A percentile compares a stretch with the other conserved stretches of the same genome.
Evolutionary conservation across 352 stramenopile genomes (phyloP).

Genomic region (Discostella stelligera): DNA sequence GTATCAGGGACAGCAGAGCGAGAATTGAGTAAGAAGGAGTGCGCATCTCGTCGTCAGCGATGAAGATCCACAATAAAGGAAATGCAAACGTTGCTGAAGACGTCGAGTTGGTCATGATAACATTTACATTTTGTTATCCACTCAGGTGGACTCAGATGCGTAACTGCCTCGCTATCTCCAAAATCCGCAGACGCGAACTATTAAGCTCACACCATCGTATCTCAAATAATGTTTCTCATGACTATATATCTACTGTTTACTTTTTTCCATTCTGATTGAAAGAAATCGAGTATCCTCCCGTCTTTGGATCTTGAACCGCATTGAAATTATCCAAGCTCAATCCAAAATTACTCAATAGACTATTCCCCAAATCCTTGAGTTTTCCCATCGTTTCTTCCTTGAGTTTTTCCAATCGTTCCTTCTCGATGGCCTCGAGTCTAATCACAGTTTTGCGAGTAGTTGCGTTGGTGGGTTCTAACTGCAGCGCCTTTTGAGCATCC

Average conservation of each 20-base stretch:
- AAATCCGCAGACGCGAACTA: neutral
- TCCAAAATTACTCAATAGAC: slow-evolving; percentile 97
- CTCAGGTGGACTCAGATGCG: neutral
- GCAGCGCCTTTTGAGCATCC: slow-evolving; percentile 87
- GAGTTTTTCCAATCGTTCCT: slow-evolving; percentile 95
- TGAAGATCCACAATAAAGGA: too few species aligned
- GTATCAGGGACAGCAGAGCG: slow-evolving; percentile 41
- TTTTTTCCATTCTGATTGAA: slow-evolving; percentile 39
- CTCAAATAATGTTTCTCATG: too few species aligned
- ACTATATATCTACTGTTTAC: neutral
- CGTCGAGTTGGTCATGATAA: neutral
- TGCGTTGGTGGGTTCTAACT: slow-evolving; percentile 87
- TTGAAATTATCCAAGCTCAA: slow-evolving; percentile 99
- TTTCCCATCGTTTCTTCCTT: slow-evolving; percentile 95
- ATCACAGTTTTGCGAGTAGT: slow-evolving; percentile 65
- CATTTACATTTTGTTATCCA: neutral
- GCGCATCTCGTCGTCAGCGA: too few species aligned
- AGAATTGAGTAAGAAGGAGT: too few species aligned
- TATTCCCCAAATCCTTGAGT: slow-evolving; percentile 99
- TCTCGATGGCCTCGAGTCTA: slow-evolving; percentile 88
- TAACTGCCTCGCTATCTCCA: neutral
- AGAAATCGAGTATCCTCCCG: slow-evolving; percentile 94
- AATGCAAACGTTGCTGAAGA: too few species aligned
- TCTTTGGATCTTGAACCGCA: slow-evolving; percentile 95
- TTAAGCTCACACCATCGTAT: too few species aligned